Conservation (phyloP, 495 filamentous ascomycete species). For the Lasiosphaeris hirsuta region DNA sequence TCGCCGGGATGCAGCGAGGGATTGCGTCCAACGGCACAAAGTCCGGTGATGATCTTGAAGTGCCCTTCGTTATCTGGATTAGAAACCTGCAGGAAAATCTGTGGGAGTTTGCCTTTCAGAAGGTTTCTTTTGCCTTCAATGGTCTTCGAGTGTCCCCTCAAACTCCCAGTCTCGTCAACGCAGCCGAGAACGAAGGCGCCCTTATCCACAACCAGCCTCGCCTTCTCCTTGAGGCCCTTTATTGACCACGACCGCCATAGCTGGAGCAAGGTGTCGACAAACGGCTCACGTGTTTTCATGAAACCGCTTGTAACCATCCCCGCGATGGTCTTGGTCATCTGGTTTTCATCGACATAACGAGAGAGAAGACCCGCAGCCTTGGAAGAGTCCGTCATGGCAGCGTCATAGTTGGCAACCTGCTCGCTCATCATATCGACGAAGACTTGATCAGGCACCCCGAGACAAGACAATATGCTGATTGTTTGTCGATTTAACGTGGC, state of each 20-base stretch:
- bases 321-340: constrained; percentile 69
- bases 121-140: constrained; percentile 29
- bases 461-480: constrained; percentile 74
- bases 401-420: constrained; percentile 62
- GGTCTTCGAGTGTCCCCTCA: constrained; percentile 59
- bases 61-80: constrained; percentile 46
- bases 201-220: constrained; percentile 73
- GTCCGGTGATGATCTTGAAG: constrained; percentile 67
- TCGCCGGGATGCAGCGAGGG: constrained; percentile 94
- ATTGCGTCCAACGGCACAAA: constrained; percentile 85
- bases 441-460: constrained; percentile 65
- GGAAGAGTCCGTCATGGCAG: constrained; percentile 60
- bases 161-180: constrained; percentile 73
- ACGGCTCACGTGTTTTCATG: constrained; percentile 70
- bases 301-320: constrained; percentile 78
- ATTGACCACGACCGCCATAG: constrained; percentile 82
- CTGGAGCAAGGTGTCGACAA: constrained; percentile 67
- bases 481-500: constrained; percentile 87
- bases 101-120: constrained; percentile 56
- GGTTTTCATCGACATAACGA: constrained; percentile 80
- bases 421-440: constrained; percentile 64
- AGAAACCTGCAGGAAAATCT: constrained; percentile 84
- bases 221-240: constrained; percentile 88
- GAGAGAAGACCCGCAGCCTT: constrained; percentile 64
- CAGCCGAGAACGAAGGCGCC: constrained; percentile 89